These are phyloP conservation scores for Backusella circina DNA, from an alignment of 192 early-diverging fungal genomes.

Conservation along the genomic window DNA sequence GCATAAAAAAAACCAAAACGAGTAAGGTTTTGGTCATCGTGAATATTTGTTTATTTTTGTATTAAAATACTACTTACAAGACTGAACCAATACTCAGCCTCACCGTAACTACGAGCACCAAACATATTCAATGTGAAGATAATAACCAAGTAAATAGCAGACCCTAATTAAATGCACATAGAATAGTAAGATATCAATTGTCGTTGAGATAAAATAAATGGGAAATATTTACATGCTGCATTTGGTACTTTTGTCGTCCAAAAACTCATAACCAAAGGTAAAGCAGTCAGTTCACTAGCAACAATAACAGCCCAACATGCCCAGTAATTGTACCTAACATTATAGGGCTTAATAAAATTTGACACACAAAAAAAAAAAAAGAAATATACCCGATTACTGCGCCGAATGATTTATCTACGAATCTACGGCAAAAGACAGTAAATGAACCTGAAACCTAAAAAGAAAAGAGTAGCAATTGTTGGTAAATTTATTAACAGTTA, in stretches of 20 bases:
- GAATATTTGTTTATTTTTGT: background rate
- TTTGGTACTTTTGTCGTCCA: constrained; percentile 27
- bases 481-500: background rate
- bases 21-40: background rate
- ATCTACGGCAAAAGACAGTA: constrained; percentile 23
- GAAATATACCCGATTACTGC: constrained; percentile 4
- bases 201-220: background rate
- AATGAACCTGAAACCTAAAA: constrained; percentile 28
- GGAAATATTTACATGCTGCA: constrained; percentile 26
- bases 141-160: constrained; percentile 51
- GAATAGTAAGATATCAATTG: background rate
- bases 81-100: constrained; percentile 71
- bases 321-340: too few species aligned
- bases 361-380: too few species aligned
- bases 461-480: background rate
- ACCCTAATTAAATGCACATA: constrained; percentile 14
- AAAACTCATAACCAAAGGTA: constrained; percentile 28
- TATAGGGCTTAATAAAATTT: too few species aligned
- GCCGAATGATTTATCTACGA: constrained; percentile 30
- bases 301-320: constrained; percentile 28
- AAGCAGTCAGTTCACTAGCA: constrained; percentile 21
- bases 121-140: constrained; percentile 59
- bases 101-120: constrained; percentile 65
- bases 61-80: constrained; percentile 25
- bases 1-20: background rate